Evolutionary conservation across 345 rosid species (phyloP), one percentile per base, ranked within the genome.

Genomic region (Ailanthus altissimus): DNA sequence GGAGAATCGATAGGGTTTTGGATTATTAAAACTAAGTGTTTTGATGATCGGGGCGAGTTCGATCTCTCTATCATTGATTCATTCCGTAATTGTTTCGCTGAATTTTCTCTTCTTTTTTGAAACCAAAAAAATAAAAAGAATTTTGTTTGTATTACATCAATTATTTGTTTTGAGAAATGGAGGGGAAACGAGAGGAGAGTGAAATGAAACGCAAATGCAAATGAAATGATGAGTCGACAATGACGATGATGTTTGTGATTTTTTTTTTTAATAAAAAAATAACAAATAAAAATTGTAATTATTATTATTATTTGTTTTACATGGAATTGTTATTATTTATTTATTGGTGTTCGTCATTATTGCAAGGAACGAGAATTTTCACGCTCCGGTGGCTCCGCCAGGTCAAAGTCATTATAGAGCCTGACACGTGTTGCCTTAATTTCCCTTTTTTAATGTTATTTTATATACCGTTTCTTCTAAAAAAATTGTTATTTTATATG

Each of bases 311-410:
- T 32, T 60, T 49, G n/a, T 78, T 53, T 71, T n/a, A n/a, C n/a
- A n/a, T n/a, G n/a, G n/a, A 32, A 32, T 32, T 1, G 38, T 32
- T 3, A 32, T 32, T 32, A 32, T 32, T 60, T 49, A n/a, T 78
- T 53, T 71, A 59, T 56, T 72, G 46, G 46, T 23, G 25, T 45
- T 61, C 66, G 42, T 80, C 75, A 59, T 74, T 50, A 42, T 73
- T 53, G 74, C 9, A 36, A 50, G 65, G 75, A 72, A 54, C 49
- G 66, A 83, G 68, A 72, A 16, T 3, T 36, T 56, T 51, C 56
- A 46, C 78, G 20, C 68, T 60, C 85, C 82, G 78, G 88, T 84
- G 86, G 83, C 86, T 84, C 85, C 84, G 88, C 85, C 84, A 77
- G 26, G 83, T 87, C 81, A 87, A 85, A 82, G 50, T 77, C 66